These are phyloP conservation scores for Irineochytrium annulatum DNA, from an alignment of 192 early-diverging fungal genomes.

Conservation along the genomic window DNA sequence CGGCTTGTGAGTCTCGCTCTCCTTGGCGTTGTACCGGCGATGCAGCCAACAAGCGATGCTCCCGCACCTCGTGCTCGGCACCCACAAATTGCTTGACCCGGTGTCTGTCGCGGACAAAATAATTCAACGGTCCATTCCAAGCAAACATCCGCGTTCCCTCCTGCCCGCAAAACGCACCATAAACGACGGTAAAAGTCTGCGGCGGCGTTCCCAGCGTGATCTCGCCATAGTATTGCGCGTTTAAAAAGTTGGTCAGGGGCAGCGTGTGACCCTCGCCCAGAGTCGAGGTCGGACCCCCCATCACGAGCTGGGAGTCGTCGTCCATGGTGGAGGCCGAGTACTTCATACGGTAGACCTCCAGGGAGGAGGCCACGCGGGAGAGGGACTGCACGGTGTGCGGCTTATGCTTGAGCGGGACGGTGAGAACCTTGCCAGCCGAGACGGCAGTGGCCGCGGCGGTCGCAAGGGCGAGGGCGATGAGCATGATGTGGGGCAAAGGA, in stretches of 20 bases:
- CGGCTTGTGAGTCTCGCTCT: conserved; percentile 72
- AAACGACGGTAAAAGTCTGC: conserved; percentile 87
- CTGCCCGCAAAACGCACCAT: no score
- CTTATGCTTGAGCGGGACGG: no score
- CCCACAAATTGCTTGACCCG: conserved; percentile 93
- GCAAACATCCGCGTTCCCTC: no score
- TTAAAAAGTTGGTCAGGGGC: conserved; percentile 37
- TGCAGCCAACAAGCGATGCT: conserved; percentile 97
- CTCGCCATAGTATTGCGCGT: conserved; percentile 95
- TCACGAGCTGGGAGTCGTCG: background rate
- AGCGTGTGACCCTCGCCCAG: background rate
- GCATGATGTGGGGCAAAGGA: no score
- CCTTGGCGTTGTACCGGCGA: conserved; percentile 73
- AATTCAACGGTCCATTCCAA: no score
- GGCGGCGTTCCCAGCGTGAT: conserved; percentile 78
- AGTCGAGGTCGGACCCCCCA: background rate
- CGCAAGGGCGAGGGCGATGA: no score
- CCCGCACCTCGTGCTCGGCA: conserved; percentile 87
- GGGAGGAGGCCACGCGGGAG: no score
- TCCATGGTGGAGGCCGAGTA: background rate
- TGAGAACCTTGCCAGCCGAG: no score
- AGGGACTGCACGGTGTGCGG: no score
- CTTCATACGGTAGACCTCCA: no score
- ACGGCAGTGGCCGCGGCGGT: no score
- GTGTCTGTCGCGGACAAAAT: conserved; percentile 36